Evolutionary conservation across 2,329 filamentous ascomycete genomes (phyloP), one percentile per base, ranked within the genome.

Genomic region (Hypoxylon sp.): DNA sequence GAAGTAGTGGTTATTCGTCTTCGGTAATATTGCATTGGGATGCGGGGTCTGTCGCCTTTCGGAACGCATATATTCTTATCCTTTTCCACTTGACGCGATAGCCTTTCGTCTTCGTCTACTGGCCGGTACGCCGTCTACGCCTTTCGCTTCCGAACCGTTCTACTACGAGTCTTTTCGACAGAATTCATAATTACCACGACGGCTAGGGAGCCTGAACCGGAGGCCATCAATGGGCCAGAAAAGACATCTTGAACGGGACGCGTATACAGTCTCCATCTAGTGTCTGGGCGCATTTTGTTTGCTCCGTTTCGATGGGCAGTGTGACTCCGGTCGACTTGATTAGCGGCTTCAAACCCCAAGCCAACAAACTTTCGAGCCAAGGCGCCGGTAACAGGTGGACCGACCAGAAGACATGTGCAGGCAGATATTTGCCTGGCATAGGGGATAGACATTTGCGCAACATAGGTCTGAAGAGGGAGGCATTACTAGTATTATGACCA

Each of bases 21-120:
- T 77, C 81, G 79, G 78, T 81, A 81, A 80, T 81, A 80, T 78
- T 80, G 81, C 82, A 83, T 83, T 79, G 78, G 78, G 78, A 76
- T 74, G 75, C 74, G 73, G 75, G 76, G 65, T 69, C 58, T 71
- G 61, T 71, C 58, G 59, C 70, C 68, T 72, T 72, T 69, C 63
- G 64, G 64, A 72, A 74, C 64, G 68, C 73, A 75, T 72, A 74
- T 72, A 73, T 70, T 72, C 68, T 61, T 71, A 50, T 71, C 69
- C 40, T 69, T 69, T 61, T 68, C 55, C 28, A 42, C 67, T 63
- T 54, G 60, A 55, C 58, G 50, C 53, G 40, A 53, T 26, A 22
- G 50, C 44, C 44, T 53, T 48, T 24, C 22, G 14, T 49, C 42
- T 50, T 57, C 50, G n/a, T 26, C 44, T 22, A 33, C 46, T 51